Conservation (phyloP, 257 asterid genomes). For the Salvia rosmarinus region DNA sequence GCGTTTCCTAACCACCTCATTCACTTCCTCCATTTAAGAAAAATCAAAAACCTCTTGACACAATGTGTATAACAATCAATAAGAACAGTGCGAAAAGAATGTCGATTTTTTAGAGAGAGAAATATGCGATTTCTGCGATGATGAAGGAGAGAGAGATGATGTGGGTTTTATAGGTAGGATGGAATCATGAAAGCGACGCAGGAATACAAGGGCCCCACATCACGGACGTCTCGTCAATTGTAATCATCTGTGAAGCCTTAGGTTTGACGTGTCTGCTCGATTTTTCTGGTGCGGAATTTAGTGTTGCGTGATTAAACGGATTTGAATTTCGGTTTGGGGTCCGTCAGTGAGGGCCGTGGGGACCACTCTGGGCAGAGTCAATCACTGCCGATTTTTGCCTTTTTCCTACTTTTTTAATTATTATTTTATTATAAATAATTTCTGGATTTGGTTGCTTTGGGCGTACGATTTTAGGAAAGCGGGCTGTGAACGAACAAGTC, state of each 20-base stretch:
- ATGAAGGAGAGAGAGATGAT: slow-evolving; percentile 12
- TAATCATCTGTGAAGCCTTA: slow-evolving; percentile 11
- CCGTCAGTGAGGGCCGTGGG: slow-evolving; percentile 42
- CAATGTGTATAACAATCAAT: not conserved
- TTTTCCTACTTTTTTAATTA: not conserved
- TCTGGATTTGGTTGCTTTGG: not conserved
- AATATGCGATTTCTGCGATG: slow-evolving; percentile 17
- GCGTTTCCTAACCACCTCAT: slow-evolving; percentile 39
- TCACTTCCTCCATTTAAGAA: slow-evolving; percentile 31
- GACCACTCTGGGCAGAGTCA: slow-evolving; percentile 32
- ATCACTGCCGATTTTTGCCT: slow-evolving; percentile 23
- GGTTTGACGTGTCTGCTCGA: slow-evolving; percentile 46
- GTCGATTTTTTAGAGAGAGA: slow-evolving; percentile 31
- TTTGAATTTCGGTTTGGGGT: slow-evolving; percentile 44
- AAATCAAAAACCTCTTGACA: not conserved
- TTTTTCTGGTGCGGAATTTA: slow-evolving; percentile 35
- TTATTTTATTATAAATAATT: not conserved
- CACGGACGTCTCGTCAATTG: slow-evolving; percentile 48
- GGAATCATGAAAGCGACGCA: slow-evolving; percentile 40
- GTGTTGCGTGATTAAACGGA: slow-evolving; percentile 47
- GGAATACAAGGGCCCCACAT: slow-evolving; percentile 37
- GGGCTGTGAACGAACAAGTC: not conserved
- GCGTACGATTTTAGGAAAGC: not conserved
- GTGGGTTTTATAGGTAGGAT: slow-evolving; percentile 37
- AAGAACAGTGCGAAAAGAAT: not conserved